Evolutionary conservation across 202 grass and related monocot genomes (phyloP).

Genomic region (Elaeis oleifera): DNA sequence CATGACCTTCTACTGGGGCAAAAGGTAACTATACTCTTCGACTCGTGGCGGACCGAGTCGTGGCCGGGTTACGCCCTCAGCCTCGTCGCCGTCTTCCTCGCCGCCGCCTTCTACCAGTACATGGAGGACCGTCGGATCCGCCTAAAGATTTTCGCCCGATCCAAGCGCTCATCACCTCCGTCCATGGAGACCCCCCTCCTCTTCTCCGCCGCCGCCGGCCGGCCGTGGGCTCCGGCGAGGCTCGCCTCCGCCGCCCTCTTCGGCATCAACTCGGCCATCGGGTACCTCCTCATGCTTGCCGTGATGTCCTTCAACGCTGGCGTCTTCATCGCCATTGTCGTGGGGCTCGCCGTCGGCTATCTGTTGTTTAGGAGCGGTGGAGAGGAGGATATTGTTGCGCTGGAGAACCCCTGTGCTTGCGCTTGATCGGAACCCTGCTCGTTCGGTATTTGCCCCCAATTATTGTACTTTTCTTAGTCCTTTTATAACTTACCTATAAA

Average conservation of each 20-base stretch:
- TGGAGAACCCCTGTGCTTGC: constrained; percentile 88
- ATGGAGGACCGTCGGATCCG: constrained; percentile 79
- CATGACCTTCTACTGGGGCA: constrained; percentile 99
- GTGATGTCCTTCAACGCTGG: constrained; percentile 99
- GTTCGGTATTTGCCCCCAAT: no score
- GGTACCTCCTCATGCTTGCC: constrained; percentile 90
- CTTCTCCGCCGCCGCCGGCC: background rate
- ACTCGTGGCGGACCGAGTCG: constrained; percentile 65
- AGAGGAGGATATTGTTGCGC: constrained; percentile 52
- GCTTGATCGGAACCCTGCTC: constrained; percentile 20
- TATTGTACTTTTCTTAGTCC: no score
- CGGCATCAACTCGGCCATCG: constrained; percentile 68
- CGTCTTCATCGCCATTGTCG: constrained; percentile 62
- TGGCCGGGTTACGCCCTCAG: constrained; percentile 69
- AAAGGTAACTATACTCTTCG: constrained; percentile 78
- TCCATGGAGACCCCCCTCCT: constrained; percentile 24
- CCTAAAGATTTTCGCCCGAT: constrained; percentile 38
- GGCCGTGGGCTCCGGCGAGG: constrained; percentile 28
- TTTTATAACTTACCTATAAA: no score
- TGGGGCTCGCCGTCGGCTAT: constrained; percentile 70
- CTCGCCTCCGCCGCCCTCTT: constrained; percentile 47
- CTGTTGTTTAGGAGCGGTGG: constrained; percentile 63
- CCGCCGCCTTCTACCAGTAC: constrained; percentile 92
- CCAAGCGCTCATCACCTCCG: constrained; percentile 27
- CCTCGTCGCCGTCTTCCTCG: constrained; percentile 60